Evolutionary conservation across 352 stramenopile species (phyloP).

Genomic region (Stephanocyclus meneghinianus): DNA sequence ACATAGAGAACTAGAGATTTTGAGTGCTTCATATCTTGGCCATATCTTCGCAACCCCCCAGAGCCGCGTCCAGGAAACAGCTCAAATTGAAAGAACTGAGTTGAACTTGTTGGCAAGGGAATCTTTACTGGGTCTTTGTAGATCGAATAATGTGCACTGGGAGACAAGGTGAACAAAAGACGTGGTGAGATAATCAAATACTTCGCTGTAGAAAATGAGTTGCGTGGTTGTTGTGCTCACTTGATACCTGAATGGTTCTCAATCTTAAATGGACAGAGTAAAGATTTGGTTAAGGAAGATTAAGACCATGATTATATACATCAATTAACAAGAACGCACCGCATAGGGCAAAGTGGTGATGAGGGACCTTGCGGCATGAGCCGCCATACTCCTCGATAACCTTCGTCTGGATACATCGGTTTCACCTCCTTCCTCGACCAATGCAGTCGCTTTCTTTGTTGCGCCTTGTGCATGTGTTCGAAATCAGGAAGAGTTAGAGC

Average conservation of each 20-base stretch:
- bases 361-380: slow-evolving; percentile 74
- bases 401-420: slow-evolving; percentile 41
- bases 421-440: slow-evolving; percentile 50
- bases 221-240: slow-evolving; percentile 3
- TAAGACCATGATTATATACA: not conserved
- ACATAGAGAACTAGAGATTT: slow-evolving; percentile 74
- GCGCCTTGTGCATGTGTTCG: slow-evolving; percentile 31
- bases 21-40: slow-evolving; percentile 75
- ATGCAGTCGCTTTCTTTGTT: slow-evolving; percentile 54
- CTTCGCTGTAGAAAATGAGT: slow-evolving; percentile 16
- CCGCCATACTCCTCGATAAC: slow-evolving; percentile 63
- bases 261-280: slow-evolving; percentile 35
- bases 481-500: not conserved
- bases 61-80: slow-evolving; percentile 67
- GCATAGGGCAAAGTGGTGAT: slow-evolving; percentile 79
- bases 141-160: slow-evolving; percentile 55
- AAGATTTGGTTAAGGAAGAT: not conserved
- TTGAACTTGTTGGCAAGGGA: slow-evolving; percentile 55
- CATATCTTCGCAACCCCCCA: slow-evolving; percentile 74
- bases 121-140: slow-evolving; percentile 36
- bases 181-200: not conserved
- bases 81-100: slow-evolving; percentile 82
- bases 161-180: not conserved
- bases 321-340: not conserved
- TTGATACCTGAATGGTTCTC: slow-evolving; percentile 79